Base-by-base conservation (phyloP, 768 basidiomycete genomes). In the Aureoboletus auriporus region DNA sequence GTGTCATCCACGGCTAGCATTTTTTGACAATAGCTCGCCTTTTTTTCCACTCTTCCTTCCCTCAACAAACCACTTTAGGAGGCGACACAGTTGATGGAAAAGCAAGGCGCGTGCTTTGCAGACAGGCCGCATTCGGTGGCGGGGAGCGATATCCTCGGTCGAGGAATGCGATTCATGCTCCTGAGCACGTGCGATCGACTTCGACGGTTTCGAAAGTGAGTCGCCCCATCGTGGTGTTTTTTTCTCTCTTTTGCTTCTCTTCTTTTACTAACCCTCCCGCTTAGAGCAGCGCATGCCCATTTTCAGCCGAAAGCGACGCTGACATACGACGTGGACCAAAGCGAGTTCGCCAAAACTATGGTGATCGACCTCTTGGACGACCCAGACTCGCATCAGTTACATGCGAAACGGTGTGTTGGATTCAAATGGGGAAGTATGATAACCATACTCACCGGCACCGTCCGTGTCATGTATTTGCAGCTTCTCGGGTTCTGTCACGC, bases 81-180 rank as follows among this genome's bases (percentile, higher is more conserved):
- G 39, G 80, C 81, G 0, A 69, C 77, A 1, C 78, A 82, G 10
- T 74, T 83, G 43, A 72, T 83, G 77, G 81, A 83, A 61, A 76
- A 78, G 51, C 77, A 82, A 50, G 80, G 80, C 0, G 76, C 75
- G 0, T 55, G 56, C 4, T 67, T 77, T 14, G 73, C 71, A 0
- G 81, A 83, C 54, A 60, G 82, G 34, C 82, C 82, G 1, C 58
- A 63, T 8, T 73, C 69, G 10, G 75, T 83, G 10, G 72, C 80
- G 1, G 81, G 76, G 1, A 76, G 80, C 4, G 79, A 82, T 23
- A 79, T 78, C 0, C 68, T 83, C 0, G 76, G 75, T 0, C 77
- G 78, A 2, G 82, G 80, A 0, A 82, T 82, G 80, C 63, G 80
- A 14, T 71, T 77, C 31, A 57, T 82, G 47, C 63, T 80, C 5